A percentile compares a stretch with the other conserved stretches of the same genome.
Conservation (phyloP, 257 asterid genomes). For the Primulina tabacum region DNA sequence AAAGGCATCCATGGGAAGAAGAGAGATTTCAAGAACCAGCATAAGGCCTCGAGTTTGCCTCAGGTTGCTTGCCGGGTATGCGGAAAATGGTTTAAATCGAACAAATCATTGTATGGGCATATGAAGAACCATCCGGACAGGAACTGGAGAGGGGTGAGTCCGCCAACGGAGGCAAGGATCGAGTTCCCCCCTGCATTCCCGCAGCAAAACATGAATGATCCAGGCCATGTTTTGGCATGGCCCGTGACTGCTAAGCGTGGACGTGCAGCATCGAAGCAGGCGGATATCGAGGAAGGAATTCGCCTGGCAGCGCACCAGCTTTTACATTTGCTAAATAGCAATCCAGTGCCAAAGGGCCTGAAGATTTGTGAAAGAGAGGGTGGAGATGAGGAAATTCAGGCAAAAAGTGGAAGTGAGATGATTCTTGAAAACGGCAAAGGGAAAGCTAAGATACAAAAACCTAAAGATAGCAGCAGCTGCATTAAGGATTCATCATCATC, state of each 20-base stretch:
- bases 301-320: slow-evolving; percentile 28
- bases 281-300: neutral
- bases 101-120: slow-evolving; percentile 59
- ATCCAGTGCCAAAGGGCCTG: slow-evolving; percentile 7
- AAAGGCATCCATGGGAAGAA: slow-evolving; percentile 31
- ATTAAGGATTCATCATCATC: neutral
- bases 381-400: neutral
- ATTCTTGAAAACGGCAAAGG: slow-evolving; percentile 10
- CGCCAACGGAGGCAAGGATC: slow-evolving; percentile 28
- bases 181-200: neutral
- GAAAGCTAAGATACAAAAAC: neutral
- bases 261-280: slow-evolving; percentile 1
- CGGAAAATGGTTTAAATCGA: slow-evolving; percentile 29
- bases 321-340: slow-evolving; percentile 20
- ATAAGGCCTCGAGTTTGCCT: neutral
- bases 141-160: slow-evolving; percentile 52
- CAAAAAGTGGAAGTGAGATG: neutral
- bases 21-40: slow-evolving; percentile 19
- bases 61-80: slow-evolving; percentile 27
- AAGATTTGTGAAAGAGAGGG: slow-evolving; percentile 12
- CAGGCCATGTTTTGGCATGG: slow-evolving; percentile 31
- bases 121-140: slow-evolving; percentile 72
- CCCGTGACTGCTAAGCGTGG: slow-evolving; percentile 32
- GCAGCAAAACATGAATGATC: neutral
- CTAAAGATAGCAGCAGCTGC: neutral